These are phyloP conservation scores for Chrysosporium keratinophilum DNA, from an alignment of 2,329 filamentous ascomycete species.

Conservation along the genomic window DNA sequence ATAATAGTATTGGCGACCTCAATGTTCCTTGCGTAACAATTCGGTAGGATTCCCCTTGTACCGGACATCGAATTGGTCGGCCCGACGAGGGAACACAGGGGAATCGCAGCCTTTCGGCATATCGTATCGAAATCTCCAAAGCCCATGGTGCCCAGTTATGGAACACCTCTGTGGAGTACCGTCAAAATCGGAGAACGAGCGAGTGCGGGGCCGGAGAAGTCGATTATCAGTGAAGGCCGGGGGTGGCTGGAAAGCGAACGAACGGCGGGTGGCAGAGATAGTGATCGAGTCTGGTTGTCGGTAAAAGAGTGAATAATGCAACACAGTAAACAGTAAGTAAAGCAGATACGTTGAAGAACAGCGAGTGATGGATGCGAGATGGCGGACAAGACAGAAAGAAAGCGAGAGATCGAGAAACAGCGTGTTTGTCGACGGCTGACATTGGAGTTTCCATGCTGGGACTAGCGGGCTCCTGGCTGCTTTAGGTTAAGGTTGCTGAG, in stretches of 20 bases:
- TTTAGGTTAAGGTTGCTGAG: slow-evolving; percentile 5
- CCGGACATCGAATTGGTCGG: slow-evolving; percentile 51
- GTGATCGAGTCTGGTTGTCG: not conserved
- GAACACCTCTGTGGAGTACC: slow-evolving; percentile 12
- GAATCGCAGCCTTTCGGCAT: slow-evolving; percentile 75
- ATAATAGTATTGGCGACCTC: slow-evolving; percentile 97
- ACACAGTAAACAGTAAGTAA: not conserved
- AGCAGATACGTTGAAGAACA: not conserved
- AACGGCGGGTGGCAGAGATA: not conserved
- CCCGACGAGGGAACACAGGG: slow-evolving; percentile 78
- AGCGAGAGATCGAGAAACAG: not conserved
- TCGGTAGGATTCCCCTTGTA: slow-evolving; percentile 69
- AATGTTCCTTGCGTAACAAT: slow-evolving; percentile 89
- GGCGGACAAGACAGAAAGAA: not conserved
- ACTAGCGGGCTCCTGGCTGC: not conserved
- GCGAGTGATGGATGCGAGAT: not conserved
- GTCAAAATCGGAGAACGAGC: slow-evolving; percentile 5
- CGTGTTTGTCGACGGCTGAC: not conserved
- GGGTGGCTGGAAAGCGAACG: not conserved
- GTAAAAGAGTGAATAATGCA: not conserved
- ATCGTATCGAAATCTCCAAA: slow-evolving; percentile 86
- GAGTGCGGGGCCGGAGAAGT: slow-evolving; percentile 9
- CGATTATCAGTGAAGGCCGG: not conserved
- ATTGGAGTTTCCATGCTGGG: slow-evolving; percentile 7
- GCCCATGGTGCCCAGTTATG: slow-evolving; percentile 50